Conservation (phyloP, 768 basidiomycete species). For the Suillus clintonianus region DNA sequence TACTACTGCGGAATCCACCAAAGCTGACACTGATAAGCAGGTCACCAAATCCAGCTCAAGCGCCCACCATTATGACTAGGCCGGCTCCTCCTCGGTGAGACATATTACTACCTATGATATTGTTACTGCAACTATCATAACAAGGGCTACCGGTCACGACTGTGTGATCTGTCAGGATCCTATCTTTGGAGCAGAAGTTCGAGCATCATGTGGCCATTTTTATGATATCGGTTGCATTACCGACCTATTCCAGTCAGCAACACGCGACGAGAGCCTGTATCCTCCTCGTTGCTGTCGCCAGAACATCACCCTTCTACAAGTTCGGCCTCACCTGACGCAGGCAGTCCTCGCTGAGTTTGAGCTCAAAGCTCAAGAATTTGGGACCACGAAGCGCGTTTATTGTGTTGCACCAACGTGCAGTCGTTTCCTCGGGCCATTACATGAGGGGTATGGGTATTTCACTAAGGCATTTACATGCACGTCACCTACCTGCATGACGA, state of each 20-base stretch:
- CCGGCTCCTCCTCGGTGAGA: constrained; percentile 14
- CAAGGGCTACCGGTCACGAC: constrained; percentile 26
- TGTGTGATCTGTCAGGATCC: constrained; percentile 39
- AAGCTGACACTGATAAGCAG: background rate
- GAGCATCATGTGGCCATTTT: constrained; percentile 35
- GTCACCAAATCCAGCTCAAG: background rate
- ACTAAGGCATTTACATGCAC: constrained; percentile 20
- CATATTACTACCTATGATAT: background rate
- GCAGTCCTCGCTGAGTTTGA: constrained; percentile 19
- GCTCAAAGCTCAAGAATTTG: constrained; percentile 31
- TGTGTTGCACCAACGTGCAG: constrained; percentile 38
- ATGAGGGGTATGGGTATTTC: constrained; percentile 30
- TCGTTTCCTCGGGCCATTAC: constrained; percentile 36
- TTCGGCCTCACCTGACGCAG: constrained; percentile 25
- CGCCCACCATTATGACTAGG: background rate
- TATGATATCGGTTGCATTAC: constrained; percentile 37
- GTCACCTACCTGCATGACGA: constrained; percentile 16
- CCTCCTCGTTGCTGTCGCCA: constrained; percentile 42
- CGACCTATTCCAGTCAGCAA: constrained; percentile 36
- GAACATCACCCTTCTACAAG: constrained; percentile 26
- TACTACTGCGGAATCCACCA: background rate
- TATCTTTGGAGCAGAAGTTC: constrained; percentile 26
- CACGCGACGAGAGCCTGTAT: constrained; percentile 40
- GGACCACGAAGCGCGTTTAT: constrained; percentile 38
- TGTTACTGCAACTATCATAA: background rate